Base-by-base conservation (phyloP, 2,329 filamentous ascomycete genomes). In the Ceratocystis albifundus region DNA sequence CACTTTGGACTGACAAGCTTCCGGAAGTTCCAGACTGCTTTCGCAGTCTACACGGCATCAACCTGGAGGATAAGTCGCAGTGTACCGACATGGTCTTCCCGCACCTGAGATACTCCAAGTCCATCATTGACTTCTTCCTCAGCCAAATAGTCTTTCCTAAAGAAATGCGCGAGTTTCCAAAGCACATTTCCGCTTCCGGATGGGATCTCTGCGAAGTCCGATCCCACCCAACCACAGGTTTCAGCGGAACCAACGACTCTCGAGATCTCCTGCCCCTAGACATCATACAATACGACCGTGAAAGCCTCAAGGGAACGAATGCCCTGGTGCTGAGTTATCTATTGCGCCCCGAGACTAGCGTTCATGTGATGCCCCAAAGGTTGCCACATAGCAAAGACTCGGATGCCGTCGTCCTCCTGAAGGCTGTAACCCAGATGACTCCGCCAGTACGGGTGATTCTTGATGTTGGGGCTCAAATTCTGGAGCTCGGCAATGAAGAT, bases 221-320 rank as follows among this genome's bases (percentile, higher is more conserved):
- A 65, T 4, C 20, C 0, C 74, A 82, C 22, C 77, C 79, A 0
- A 84, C 80, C 0, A 85, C 83, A 0, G 88, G 87, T 0, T 90
- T 90, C 70, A 88, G 84, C 65, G 87, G 87, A 0, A 90, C 87
- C 0, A 86, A 84, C 28, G 87, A 90, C 69, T 83, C 81, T 0
- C 74, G 78, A 10, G 75, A 78, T n/a, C 71, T 86, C 0, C 75
- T 90, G 0, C 86, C 87, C 0, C 70, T 86, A 0, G 74, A 70
- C 0, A 77, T 89, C 0, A 70, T 75, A 0, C 84, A 88, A 36
- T 73, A 81, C 0, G 83, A 89, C 44, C 75, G 86, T 0, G 70
- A 73, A 0, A 73, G 75, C 0, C 82, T 88, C 46, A 75, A 74
- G 1, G 84, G 88, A 63, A 91, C 87, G 0, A 89, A 89, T 69